Conservation (phyloP, 2,329 filamentous ascomycete species). For the Aspergillus ochraceus region DNA sequence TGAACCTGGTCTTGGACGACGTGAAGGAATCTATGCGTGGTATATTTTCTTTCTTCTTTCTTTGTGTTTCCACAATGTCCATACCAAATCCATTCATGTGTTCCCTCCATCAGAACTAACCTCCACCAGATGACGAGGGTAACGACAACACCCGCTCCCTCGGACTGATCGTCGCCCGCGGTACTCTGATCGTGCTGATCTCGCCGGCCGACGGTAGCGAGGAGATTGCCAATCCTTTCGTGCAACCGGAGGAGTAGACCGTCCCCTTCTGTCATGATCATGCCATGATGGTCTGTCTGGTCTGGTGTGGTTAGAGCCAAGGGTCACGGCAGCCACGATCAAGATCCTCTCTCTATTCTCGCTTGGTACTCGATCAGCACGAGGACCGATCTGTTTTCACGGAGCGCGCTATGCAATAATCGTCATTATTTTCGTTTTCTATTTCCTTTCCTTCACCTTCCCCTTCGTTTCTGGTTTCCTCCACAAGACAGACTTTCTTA, state of each 20-base stretch:
- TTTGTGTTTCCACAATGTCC: too few relatives aligned
- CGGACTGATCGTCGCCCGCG: slow-evolving; percentile 84
- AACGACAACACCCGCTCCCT: slow-evolving; percentile 79
- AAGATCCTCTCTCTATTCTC: background rate
- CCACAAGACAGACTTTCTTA: too few relatives aligned
- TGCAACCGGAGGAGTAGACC: slow-evolving; percentile 66
- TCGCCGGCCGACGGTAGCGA: slow-evolving; percentile 93
- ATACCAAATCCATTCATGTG: too few relatives aligned
- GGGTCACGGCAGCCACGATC: background rate
- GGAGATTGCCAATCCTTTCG: slow-evolving; percentile 92
- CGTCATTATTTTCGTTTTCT: too few relatives aligned
- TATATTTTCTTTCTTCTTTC: slow-evolving; percentile 43
- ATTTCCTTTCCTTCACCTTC: too few relatives aligned
- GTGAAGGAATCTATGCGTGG: slow-evolving; percentile 88
- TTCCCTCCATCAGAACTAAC: slow-evolving; percentile 15
- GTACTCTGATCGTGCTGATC: slow-evolving; percentile 88
- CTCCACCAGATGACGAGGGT: slow-evolving; percentile 77
- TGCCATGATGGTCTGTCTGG: background rate
- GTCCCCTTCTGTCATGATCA: background rate
- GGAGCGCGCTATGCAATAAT: too few relatives aligned
- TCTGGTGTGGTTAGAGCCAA: too few relatives aligned
- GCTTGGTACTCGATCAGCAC: too few relatives aligned
- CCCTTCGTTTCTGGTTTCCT: too few relatives aligned
- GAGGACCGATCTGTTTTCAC: too few relatives aligned
- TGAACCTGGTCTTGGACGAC: slow-evolving; percentile 96